phyloP scores from a whole-genome alignment of 1,284 basidiomycete species.

The Ganoderma leucocontextum region DNA sequence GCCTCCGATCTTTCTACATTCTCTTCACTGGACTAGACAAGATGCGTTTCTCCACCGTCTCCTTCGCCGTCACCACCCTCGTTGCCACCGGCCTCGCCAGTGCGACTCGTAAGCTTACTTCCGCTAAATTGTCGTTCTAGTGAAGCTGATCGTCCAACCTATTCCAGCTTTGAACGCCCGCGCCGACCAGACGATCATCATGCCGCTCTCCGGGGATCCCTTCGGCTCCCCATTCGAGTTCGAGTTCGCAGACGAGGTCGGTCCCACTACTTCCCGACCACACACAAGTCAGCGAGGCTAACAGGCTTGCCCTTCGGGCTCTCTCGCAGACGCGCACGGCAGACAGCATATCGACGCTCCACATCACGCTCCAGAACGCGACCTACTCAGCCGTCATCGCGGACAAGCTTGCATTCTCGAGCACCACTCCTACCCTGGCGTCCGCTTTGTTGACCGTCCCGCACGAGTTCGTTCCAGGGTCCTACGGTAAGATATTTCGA shows the following conservation, averaged over 20 bases:
- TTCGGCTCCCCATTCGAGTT: constrained; percentile 3
- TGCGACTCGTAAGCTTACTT: not conserved
- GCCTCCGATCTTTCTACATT: too few species aligned
- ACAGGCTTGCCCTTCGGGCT: not conserved
- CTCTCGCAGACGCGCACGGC: not conserved
- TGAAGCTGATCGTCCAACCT: not conserved
- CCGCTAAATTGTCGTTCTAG: not conserved
- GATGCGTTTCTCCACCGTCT: not conserved
- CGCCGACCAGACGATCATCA: constrained; percentile 1
- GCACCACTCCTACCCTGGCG: not conserved
- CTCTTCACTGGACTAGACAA: not conserved
- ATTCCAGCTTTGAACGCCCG: not conserved
- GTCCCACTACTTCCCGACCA: not conserved
- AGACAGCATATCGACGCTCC: not conserved
- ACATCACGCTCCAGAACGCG: not conserved
- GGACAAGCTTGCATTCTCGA: not conserved
- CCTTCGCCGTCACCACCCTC: not conserved
- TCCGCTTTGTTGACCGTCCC: not conserved
- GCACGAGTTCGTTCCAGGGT: not conserved
- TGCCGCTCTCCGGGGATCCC: not conserved
- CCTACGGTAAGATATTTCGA: not conserved
- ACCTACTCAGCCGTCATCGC: constrained; percentile 2
- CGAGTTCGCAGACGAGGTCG: constrained; percentile 7
- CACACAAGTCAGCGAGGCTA: not conserved
- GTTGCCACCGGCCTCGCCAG: not conserved